Base-by-base conservation (phyloP, 148 eudicot species). In the Camellia sinensis region DNA sequence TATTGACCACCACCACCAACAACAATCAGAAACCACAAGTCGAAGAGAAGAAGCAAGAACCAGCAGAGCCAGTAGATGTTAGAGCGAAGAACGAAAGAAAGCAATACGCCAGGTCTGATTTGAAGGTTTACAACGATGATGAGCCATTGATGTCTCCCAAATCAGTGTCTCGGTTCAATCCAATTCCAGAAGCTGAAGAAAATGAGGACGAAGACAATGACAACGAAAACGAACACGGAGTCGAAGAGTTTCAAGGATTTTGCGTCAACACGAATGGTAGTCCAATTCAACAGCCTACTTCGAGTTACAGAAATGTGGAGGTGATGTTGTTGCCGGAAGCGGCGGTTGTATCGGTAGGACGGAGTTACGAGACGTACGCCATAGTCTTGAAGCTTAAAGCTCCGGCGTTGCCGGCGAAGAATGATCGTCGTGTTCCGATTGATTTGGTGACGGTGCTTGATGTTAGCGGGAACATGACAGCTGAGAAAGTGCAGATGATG, bases 81-180 rank as follows among this genome's bases (percentile, higher is more conserved):
- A 67, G n/a, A 41, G 54, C 65, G 11, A 78, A 37, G 52, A 67
- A 12, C 63, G 73, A 65, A 15, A 11, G 48, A 5, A 83, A 65
- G 3, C 70, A 81, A 43, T 66, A 81, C 2, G 40, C 66, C 1
- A 84, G 89, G 41, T 67, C 83, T 6, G 87, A 82, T 46, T 81
- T 89, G 74, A 87, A 90, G 44, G 84, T 92, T 2, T 97, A 94
- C 65, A 95, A 94, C 69, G 99, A 97, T 44, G 99, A 97, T 54
- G 99, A 96, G 83, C 95, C 99, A 1, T 54, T 96, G 71, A 85
- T 81, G 78, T 89, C 95, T 0, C 90, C 93, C 2, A 81, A 85
- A n/a, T 87, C 89, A 5, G 90, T 89, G 1, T 83, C 85, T 6
- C 83, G 88, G 18, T 96, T 96, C 81, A 89, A 90, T 66, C 87